These are phyloP conservation scores for Penicillium bialowiezense DNA, from an alignment of 495 filamentous ascomycete genomes.

Conservation along the genomic window DNA sequence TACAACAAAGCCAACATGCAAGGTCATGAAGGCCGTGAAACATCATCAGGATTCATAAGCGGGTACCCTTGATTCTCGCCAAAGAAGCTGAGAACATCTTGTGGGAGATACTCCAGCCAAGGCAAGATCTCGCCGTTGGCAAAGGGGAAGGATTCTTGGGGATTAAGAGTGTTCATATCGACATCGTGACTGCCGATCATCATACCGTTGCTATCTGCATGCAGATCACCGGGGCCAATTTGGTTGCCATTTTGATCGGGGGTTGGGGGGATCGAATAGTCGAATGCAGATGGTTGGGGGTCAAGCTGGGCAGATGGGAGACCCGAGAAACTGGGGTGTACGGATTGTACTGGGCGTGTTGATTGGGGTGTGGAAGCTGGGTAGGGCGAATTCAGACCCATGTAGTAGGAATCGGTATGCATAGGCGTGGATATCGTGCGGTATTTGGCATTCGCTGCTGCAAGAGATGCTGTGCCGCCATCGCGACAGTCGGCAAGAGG, in stretches of 20 bases:
- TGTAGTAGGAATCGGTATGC: conserved; percentile 22
- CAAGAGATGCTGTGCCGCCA: conserved; percentile 16
- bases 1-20: conserved; percentile 12
- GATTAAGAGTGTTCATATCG: conserved; percentile 52
- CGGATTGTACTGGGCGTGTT: conserved; percentile 37
- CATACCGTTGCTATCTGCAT: conserved; percentile 45
- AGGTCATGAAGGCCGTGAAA: conserved; percentile 22
- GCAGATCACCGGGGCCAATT: conserved; percentile 30
- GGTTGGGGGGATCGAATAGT: conserved; percentile 27
- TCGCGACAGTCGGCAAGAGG: conserved; percentile 16
- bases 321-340: conserved; percentile 40
- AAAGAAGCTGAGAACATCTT: conserved; percentile 58
- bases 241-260: conserved; percentile 37
- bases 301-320: conserved; percentile 30
- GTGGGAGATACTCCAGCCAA: conserved; percentile 68
- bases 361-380: conserved; percentile 21
- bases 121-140: conserved; percentile 58
- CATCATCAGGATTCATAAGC: conserved; percentile 35
- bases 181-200: conserved; percentile 72
- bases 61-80: conserved; percentile 41
- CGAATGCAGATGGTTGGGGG: conserved; percentile 18
- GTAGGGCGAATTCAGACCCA: conserved; percentile 32
- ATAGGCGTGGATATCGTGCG: conserved; percentile 14
- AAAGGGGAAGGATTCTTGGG: conserved; percentile 42
- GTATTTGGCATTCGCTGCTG: conserved; percentile 19